Base-by-base conservation (phyloP, 352 stramenopile genomes). In the Globisporangium parvum region DNA sequence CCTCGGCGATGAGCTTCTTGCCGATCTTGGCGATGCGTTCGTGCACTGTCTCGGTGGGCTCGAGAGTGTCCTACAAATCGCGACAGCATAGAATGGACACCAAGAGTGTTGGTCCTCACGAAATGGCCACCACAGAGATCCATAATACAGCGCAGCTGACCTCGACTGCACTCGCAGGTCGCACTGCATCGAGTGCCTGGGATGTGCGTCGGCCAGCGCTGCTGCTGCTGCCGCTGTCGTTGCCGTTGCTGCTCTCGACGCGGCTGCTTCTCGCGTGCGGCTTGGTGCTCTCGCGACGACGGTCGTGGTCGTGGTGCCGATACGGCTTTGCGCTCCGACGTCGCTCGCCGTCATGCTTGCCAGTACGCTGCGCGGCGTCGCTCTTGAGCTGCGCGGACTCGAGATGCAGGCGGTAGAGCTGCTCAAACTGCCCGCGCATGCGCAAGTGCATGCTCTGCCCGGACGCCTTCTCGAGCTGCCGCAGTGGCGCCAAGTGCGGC, bases 1-100 rank as follows among this genome's bases (percentile, higher is more conserved):
- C 79, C 55, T 89, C 78, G 11, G 72, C 60, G 10, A 90, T 68
- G 57, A 92, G 72, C 42, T 81, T 81, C 53, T 86, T 75, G 10
- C 82, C 82, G 50, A 92, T 88, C 53, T 77, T 69, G 0, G 82
- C 82, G 37, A 90, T 88, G 20, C 74, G 75, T 28, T 78, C 63
- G 21, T 80, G 69, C 1, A 90, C 67, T 6, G 59, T 59, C 18
- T 56, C 40, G 45, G 9, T 21, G 45, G 14, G 4, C 21, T 42
- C 62, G 6, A n/a, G 24, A 58, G 18, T 18, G 37, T 28, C 12
- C 6, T 12, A 17, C 2, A 17, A 12, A 42, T 46, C 18, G 20
- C 8, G 20, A 50, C 8, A 11, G 41, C 12, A 26, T 11, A 15
- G n/a, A 47, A 53, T 12, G 33, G 11, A 31, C 26, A 31, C 3